These are phyloP conservation scores for Zychaea mexicana DNA, from an alignment of 371 early-diverging fungal species.

Conservation along the genomic window DNA sequence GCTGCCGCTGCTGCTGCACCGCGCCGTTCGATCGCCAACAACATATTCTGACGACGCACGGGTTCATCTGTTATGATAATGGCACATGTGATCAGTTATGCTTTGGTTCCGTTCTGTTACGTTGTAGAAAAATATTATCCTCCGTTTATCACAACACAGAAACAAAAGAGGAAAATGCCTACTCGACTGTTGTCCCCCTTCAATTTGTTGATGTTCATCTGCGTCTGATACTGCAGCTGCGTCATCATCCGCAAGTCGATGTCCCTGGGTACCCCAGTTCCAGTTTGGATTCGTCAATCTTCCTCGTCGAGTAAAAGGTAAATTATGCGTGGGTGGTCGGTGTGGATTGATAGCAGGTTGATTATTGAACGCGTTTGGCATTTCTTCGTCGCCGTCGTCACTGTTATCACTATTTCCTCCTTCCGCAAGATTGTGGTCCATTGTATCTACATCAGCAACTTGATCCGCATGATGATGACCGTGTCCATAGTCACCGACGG, in stretches of 20 bases:
- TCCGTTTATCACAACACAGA: no score
- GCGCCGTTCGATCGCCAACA: slow-evolving; percentile 21
- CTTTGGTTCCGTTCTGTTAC: background rate
- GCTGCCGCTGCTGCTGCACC: background rate
- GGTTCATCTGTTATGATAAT: background rate
- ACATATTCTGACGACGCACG: slow-evolving; percentile 11
- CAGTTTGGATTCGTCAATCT: slow-evolving; percentile 14
- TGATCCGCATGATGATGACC: no score
- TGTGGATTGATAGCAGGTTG: slow-evolving; percentile 13
- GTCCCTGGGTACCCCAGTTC: slow-evolving; percentile 21
- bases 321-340: background rate
- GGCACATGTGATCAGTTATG: background rate
- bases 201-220: background rate
- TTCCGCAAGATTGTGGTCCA: no score
- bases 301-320: slow-evolving; percentile 11
- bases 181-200: slow-evolving; percentile 4
- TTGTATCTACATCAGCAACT: background rate
- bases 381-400: no score
- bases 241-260: slow-evolving; percentile 12
- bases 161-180: background rate
- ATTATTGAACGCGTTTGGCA: background rate
- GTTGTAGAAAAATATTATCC: no score
- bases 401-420: no score
- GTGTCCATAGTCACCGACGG: background rate
- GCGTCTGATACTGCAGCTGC: slow-evolving; percentile 1